Evolutionary conservation across 805 yeast species (phyloP).

Genomic region (Cephaloascus albidus): DNA sequence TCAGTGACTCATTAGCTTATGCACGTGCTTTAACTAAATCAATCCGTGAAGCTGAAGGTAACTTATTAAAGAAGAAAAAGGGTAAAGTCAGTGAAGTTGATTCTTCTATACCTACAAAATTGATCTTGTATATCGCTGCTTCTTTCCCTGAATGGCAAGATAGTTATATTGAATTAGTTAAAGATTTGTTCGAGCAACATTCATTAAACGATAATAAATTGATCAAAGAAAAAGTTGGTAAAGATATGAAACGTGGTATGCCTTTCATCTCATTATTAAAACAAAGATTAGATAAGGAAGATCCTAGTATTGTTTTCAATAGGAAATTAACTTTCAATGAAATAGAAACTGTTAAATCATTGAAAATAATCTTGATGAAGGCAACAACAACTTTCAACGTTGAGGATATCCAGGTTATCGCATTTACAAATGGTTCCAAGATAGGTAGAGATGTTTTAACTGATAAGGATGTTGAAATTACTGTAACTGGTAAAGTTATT

Average conservation of each 20-base stretch:
- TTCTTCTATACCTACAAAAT: conserved; percentile 57
- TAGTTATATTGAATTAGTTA: conserved; percentile 54
- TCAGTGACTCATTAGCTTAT: conserved; percentile 66
- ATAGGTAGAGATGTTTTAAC: conserved; percentile 58
- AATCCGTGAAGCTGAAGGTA: conserved; percentile 90
- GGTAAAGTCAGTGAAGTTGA: conserved; percentile 71
- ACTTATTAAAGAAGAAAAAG: conserved; percentile 80
- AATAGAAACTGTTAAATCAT: conserved; percentile 49
- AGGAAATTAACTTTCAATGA: conserved; percentile 84
- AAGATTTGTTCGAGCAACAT: conserved; percentile 61
- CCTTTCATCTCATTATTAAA: conserved; percentile 86
- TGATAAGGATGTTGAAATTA: conserved; percentile 61
- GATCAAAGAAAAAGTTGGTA: conserved; percentile 60
- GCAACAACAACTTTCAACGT: conserved; percentile 52
- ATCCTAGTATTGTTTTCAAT: conserved; percentile 76
- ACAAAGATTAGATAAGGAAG: conserved; percentile 62
- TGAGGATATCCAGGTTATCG: conserved; percentile 47
- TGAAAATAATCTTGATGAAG: conserved; percentile 46
- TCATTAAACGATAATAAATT: conserved; percentile 55
- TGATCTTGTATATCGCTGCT: conserved; percentile 65
- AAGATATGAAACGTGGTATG: conserved; percentile 97
- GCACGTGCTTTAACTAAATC: conserved; percentile 72
- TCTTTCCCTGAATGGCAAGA: conserved; percentile 74
- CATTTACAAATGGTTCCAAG: conserved; percentile 53
- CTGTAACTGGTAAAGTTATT: conserved; percentile 55